Conservation (phyloP, 768 basidiomycete genomes). For the Hygrocybe coccinea region DNA sequence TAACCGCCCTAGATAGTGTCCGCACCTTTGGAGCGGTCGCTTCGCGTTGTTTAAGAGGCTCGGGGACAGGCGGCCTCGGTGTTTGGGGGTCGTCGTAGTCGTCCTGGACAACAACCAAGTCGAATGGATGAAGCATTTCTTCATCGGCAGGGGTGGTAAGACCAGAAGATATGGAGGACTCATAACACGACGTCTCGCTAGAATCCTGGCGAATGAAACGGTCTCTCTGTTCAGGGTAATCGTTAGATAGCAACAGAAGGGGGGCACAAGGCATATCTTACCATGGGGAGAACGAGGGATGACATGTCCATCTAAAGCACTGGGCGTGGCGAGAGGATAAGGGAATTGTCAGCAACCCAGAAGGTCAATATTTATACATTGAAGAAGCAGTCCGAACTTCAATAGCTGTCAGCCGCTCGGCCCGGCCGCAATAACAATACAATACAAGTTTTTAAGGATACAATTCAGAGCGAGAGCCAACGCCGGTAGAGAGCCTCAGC, state of each 20-base stretch:
- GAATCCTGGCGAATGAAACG: constrained; percentile 30
- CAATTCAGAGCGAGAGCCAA: constrained; percentile 71
- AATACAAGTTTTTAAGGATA: not conserved
- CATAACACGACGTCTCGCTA: constrained; percentile 29
- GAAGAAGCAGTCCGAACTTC: not conserved
- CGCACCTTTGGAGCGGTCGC: not conserved
- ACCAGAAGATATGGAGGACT: constrained; percentile 40
- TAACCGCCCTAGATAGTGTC: constrained; percentile 6
- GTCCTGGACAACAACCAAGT: constrained; percentile 4
- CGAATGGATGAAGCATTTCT: constrained; percentile 16
- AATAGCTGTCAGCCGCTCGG: not conserved
- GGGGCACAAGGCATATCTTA: not conserved
- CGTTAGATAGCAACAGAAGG: not conserved
- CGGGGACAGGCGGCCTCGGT: constrained; percentile 2
- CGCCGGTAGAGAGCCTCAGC: constrained; percentile 67
- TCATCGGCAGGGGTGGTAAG: constrained; percentile 42
- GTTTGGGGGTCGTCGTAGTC: constrained; percentile 14
- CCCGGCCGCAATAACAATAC: not conserved
- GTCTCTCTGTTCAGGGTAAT: not conserved
- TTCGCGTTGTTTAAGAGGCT: not conserved
- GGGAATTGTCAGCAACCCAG: not conserved
- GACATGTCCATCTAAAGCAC: too few relatives aligned
- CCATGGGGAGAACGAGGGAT: not conserved
- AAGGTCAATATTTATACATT: not conserved
- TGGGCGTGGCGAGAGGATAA: too few relatives aligned